A percentile compares a stretch with the other conserved stretches of the same genome.
phyloP scores from a whole-genome alignment of 192 early-diverging fungal genomes.

The Chytriomyces sp. region DNA sequence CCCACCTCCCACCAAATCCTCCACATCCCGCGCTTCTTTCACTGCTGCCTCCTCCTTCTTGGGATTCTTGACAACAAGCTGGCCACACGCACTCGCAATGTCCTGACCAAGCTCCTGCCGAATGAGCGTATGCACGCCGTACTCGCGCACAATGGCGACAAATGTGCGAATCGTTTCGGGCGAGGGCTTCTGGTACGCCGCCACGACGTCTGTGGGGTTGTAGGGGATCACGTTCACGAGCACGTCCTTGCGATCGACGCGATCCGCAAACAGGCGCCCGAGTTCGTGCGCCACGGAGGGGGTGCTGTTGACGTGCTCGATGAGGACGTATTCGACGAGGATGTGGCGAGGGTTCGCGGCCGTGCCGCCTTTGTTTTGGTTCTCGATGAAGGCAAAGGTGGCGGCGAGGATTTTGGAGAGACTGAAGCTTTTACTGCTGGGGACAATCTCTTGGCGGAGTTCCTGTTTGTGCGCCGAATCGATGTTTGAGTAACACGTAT shows the following conservation, averaged over 20 bases:
- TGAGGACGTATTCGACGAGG: constrained; percentile 59
- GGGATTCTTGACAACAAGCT: constrained; percentile 47
- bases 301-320: constrained; percentile 53
- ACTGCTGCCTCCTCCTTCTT: neutral
- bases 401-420: constrained; percentile 50
- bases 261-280: constrained; percentile 45
- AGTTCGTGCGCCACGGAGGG: constrained; percentile 47
- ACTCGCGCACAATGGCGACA: constrained; percentile 44
- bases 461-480: neutral
- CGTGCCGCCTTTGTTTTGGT: constrained; percentile 44
- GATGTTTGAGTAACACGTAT: no score
- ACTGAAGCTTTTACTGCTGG: constrained; percentile 58
- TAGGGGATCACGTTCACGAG: constrained; percentile 62
- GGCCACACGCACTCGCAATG: constrained; percentile 57
- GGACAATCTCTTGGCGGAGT: constrained; percentile 53
- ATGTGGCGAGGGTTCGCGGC: constrained; percentile 40
- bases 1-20: constrained; percentile 30
- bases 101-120: constrained; percentile 58
- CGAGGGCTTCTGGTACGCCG: constrained; percentile 51
- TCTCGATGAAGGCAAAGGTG: constrained; percentile 47
- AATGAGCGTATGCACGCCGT: constrained; percentile 48
- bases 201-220: constrained; percentile 53
- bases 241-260: constrained; percentile 31
- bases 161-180: constrained; percentile 28
- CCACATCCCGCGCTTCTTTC: constrained; percentile 28